Evolutionary conservation across 306 rosid genomes (phyloP), one percentile per base, ranked within the genome.

Genomic region (Cucumis sativus): DNA sequence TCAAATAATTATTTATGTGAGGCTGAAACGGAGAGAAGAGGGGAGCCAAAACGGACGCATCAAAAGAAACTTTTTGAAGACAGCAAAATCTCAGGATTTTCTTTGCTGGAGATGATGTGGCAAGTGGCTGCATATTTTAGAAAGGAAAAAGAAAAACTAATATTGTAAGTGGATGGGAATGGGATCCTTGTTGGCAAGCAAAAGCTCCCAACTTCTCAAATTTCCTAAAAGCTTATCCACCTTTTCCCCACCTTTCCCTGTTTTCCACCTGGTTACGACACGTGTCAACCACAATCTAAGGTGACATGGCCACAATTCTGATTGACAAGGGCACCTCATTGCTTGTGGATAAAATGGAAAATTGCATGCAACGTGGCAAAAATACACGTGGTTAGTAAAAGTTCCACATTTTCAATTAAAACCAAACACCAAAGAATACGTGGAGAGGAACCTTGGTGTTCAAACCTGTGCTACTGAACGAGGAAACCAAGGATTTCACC

Each of bases 221-320:
- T 70, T 49, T 70, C 59, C 21, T 70, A 14, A 23, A 71, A 71
- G 25, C 76, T 71, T 71, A 71, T 71, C 76, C 76, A 71, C 59
- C n/a, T 28, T 47, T 45, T 23, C 2, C 30, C 8, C 0, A 16
- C 51, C 21, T 15, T 4, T 23, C 33, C 75, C 37, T 45, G 8
- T 12, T 69, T 69, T 23, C 13, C 57, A 23, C 76, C 6, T 23
- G 18, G 43, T 49, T 25, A 6, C 12, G 4, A 52, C 77, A 72
- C 62, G 77, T 72, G 62, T 72, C 77, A 17, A 49, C 62, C 77
- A 16, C 45, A 28, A 72, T 35, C 77, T 8, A 7, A 6, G 59
- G 17, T 72, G 77, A 51, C 77, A 25, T 72, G 77, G 77, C 60
- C 2, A 23, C 18, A 6, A 25, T 72, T 14, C 43, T 49, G 41